Evolutionary conservation across 73 alveolate genomes (phyloP).

Genomic region (Effrenium voratum): DNA sequence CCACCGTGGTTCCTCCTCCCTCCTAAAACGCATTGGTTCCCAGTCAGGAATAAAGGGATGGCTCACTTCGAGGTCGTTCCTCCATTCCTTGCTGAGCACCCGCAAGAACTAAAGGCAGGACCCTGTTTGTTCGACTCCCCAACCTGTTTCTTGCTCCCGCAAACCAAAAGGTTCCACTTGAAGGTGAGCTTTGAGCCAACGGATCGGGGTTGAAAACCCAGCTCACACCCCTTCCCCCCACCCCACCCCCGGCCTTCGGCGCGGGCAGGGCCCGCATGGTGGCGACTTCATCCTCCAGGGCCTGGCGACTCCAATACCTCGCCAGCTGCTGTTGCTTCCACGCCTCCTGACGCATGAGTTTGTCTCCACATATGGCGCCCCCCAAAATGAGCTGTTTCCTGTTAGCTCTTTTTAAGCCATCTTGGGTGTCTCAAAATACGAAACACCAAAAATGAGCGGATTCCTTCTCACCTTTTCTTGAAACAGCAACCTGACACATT

Average conservation of each 20-base stretch:
- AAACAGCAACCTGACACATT: not conserved
- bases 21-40: no score
- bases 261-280: conserved; percentile 19
- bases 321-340: conserved; percentile 92
- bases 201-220: no score
- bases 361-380: not conserved
- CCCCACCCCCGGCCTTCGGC: conserved; percentile 19
- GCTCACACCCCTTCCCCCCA: no score
- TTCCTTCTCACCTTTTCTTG: not conserved
- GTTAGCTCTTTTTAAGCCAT: not conserved
- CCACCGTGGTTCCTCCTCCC: no score
- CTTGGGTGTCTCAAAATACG: not conserved
- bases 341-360: conserved; percentile 1
- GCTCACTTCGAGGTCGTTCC: no score
- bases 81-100: no score
- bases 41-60: no score
- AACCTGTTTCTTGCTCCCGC: no score
- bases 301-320: conserved; percentile 73
- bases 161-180: no score
- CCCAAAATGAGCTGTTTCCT: not conserved
- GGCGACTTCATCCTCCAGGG: conserved; percentile 52
- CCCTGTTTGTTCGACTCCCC: no score
- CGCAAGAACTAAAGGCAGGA: no score
- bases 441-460: not conserved
- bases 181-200: no score